Percentiles rank a stretch among this genome's conserved stretches.
Conservation (phyloP, 495 filamentous ascomycete species). For the Penicillium parvum region DNA sequence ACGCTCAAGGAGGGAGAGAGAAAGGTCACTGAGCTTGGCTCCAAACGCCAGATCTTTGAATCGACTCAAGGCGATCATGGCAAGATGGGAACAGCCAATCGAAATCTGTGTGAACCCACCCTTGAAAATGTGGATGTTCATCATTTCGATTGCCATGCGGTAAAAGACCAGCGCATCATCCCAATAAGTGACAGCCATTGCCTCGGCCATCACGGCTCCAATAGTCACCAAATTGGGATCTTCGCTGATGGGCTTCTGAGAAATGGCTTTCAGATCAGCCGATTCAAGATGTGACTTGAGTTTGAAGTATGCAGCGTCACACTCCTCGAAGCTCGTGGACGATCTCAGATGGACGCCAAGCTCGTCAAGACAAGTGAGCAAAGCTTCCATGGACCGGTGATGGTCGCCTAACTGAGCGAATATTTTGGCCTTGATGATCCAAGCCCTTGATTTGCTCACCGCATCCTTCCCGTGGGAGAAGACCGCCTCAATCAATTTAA, state of each 20-base stretch:
- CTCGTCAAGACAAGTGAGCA: conserved; percentile 64
- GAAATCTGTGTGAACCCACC: conserved; percentile 71
- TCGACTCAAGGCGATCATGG: conserved; percentile 66
- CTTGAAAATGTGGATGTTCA: conserved; percentile 60
- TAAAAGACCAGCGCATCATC: conserved; percentile 71
- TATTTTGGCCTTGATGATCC: conserved; percentile 72
- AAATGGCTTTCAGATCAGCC: conserved; percentile 52
- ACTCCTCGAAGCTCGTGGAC: conserved; percentile 66
- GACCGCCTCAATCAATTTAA: conserved; percentile 57
- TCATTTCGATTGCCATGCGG: conserved; percentile 64
- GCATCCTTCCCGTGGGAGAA: conserved; percentile 61
- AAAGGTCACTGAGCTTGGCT: conserved; percentile 57
- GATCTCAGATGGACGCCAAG: conserved; percentile 61
- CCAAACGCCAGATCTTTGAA: conserved; percentile 71
- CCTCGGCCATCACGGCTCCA: conserved; percentile 71
- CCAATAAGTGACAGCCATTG: conserved; percentile 80
- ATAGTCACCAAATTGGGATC: conserved; percentile 59
- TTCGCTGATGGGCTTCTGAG: conserved; percentile 45
- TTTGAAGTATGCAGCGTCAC: conserved; percentile 64
- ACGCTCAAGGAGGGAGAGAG: conserved; percentile 60
- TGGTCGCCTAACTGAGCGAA: conserved; percentile 69
- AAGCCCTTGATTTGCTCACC: conserved; percentile 72
- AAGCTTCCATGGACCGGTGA: conserved; percentile 57
- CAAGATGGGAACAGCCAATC: conserved; percentile 70
- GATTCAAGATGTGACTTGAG: conserved; percentile 55